Conservation (phyloP, 2,329 filamentous ascomycete genomes). For the Alternaria longipes region DNA sequence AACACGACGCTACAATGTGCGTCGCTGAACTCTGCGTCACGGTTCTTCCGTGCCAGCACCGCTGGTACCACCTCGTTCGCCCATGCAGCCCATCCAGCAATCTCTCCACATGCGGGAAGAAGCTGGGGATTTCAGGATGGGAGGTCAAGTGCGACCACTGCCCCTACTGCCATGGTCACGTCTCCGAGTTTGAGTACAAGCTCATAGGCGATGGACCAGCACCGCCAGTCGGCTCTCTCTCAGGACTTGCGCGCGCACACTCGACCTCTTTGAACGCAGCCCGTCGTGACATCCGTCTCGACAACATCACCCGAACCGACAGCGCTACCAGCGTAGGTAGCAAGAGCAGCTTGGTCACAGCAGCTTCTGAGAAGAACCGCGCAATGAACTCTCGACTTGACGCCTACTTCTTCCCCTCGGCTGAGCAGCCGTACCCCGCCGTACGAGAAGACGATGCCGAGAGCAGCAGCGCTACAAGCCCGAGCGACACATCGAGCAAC, state of each 20-base stretch:
- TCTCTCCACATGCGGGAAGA: constrained; percentile 58
- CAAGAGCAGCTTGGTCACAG: constrained; percentile 46
- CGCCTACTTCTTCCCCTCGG: constrained; percentile 48
- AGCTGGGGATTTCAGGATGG: constrained; percentile 59
- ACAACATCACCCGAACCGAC: constrained; percentile 49
- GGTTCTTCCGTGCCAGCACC: constrained; percentile 57
- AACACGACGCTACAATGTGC: constrained; percentile 54
- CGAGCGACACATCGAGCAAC: constrained; percentile 49
- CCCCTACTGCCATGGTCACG: constrained; percentile 57
- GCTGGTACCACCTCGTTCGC: constrained; percentile 60
- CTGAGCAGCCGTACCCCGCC: constrained; percentile 38
- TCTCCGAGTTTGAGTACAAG: constrained; percentile 56
- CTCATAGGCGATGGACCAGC: constrained; percentile 55
- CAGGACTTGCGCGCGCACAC: constrained; percentile 51
- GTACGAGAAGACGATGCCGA: constrained; percentile 45
- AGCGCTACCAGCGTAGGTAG: constrained; percentile 48
- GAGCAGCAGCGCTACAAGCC: constrained; percentile 34
- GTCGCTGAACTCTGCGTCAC: constrained; percentile 61
- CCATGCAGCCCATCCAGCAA: constrained; percentile 56
- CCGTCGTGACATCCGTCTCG: constrained; percentile 50
- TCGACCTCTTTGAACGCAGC: constrained; percentile 50
- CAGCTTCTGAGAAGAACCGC: constrained; percentile 51
- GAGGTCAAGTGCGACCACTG: constrained; percentile 59
- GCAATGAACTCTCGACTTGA: constrained; percentile 53
- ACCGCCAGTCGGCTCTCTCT: constrained; percentile 50